Evolutionary conservation across 2,329 filamentous ascomycete genomes (phyloP), one percentile per base, ranked within the genome.

Genomic region (Amesomyces nigricolor): DNA sequence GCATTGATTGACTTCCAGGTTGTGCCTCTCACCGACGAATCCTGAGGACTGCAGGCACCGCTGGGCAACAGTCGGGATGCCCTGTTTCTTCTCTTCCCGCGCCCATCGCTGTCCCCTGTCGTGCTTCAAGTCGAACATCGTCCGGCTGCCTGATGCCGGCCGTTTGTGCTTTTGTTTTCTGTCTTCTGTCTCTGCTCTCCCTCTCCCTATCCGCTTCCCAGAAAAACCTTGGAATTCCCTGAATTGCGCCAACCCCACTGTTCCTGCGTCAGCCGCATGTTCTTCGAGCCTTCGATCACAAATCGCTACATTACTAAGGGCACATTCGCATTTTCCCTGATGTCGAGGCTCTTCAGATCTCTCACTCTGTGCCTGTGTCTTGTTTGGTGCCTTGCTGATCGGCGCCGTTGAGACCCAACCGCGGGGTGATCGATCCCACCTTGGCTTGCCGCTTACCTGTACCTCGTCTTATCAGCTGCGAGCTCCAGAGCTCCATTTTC

Each of bases 331-430:
- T 35, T 35, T 40, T 10, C 45, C 32, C 50, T 43, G 43, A 62
- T 62, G 60, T 60, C 58, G 29, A 58, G 60, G 51, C 22, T 62
- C 29, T 32, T 60, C 47, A 50, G 58, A 45, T 60, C 60, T 43
- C 58, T 58, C 42, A 40, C 46, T 39, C 53, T 62, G 45, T 60
- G 58, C 54, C 54, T 60, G 32, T 62, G 60, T 54, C 60, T 62
- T 42, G 47, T 62, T 29, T 62, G 60, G 56, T 62, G 60, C 56
- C 43, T 62, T 22, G 55, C 47, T 43, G 53, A 59, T 56, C 56
- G 51, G 53, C 50, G 35, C 54, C 54, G 49, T 57, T 59, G 47
- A 53, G 54, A 57, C 51, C 56, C 37, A 52, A 57, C 9, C 55
- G 51, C 53, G 51, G 56, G 49, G 58, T 51, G 57, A 53, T 50